These are phyloP conservation scores for Stephanodiscus triporus DNA, from an alignment of 108 stramenopile genomes.

Conservation along the genomic window DNA sequence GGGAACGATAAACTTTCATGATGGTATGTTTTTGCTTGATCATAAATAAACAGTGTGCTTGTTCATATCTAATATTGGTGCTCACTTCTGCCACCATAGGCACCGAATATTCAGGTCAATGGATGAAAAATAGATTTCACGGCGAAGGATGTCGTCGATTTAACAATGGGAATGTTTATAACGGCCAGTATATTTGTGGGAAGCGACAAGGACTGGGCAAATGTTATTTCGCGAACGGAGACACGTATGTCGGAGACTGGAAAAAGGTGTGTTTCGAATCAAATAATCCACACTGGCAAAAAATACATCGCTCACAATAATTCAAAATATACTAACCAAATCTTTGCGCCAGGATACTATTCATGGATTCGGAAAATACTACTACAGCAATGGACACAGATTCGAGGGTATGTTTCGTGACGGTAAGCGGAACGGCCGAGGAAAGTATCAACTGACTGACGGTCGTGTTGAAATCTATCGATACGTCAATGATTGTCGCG, in stretches of 20 bases:
- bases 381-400: slow-evolving; percentile 56
- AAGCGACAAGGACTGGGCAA: slow-evolving; percentile 61
- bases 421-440: slow-evolving; percentile 58
- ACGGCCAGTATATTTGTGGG: slow-evolving; percentile 49
- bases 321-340: background rate
- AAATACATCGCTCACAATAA: slow-evolving; percentile 2
- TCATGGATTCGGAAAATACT: slow-evolving; percentile 70
- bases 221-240: slow-evolving; percentile 66
- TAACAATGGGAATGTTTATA: slow-evolving; percentile 67
- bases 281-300: background rate
- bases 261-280: slow-evolving; percentile 6
- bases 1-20: slow-evolving; percentile 55
- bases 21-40: slow-evolving; percentile 42
- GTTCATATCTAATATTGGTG: background rate
- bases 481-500: slow-evolving; percentile 57
- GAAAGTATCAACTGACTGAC: slow-evolving; percentile 62
- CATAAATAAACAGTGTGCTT: background rate
- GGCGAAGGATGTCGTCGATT: slow-evolving; percentile 59
- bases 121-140: slow-evolving; percentile 64
- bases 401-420: slow-evolving; percentile 63
- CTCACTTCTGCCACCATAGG: slow-evolving; percentile 24
- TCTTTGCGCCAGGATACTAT: slow-evolving; percentile 30
- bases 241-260: slow-evolving; percentile 60
- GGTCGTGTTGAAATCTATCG: slow-evolving; percentile 64
- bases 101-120: slow-evolving; percentile 67